phyloP scores from a whole-genome alignment of 2,329 filamentous ascomycete genomes.

The Diaporthe caulivora region DNA sequence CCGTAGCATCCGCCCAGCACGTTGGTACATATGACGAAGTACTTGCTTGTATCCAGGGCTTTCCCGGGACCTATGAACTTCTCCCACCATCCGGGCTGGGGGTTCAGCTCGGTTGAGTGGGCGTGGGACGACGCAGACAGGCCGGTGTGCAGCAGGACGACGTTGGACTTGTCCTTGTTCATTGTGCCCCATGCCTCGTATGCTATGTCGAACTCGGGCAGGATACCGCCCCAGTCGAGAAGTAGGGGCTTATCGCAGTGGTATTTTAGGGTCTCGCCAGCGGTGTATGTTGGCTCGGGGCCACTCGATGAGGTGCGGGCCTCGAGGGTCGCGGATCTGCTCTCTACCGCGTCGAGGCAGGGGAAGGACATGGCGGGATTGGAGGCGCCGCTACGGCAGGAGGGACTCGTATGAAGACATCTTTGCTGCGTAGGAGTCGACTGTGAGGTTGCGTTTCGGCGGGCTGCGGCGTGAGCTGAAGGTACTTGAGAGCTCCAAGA shows the following conservation, averaged over 20 bases:
- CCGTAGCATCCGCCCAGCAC: slow-evolving; percentile 97
- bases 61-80: slow-evolving; percentile 93
- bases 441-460: neutral
- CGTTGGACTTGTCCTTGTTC: slow-evolving; percentile 86
- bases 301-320: slow-evolving; percentile 76
- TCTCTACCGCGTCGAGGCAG: slow-evolving; percentile 87
- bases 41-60: slow-evolving; percentile 90
- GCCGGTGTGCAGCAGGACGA: slow-evolving; percentile 91
- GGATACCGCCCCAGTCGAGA: slow-evolving; percentile 94
- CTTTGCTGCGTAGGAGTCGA: neutral
- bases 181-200: slow-evolving; percentile 93
- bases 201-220: slow-evolving; percentile 89
- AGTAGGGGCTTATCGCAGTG: slow-evolving; percentile 80
- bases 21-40: slow-evolving; percentile 96
- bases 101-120: slow-evolving; percentile 88
- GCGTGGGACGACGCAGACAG: slow-evolving; percentile 98
- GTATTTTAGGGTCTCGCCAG: slow-evolving; percentile 84
- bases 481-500: neutral
- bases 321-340: slow-evolving; percentile 79
- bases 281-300: slow-evolving; percentile 94
- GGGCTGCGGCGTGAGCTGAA: neutral
- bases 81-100: slow-evolving; percentile 97
- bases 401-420: slow-evolving; percentile 42
- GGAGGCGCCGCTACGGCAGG: slow-evolving; percentile 61
- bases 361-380: slow-evolving; percentile 92